Conservation (phyloP, 2,329 filamentous ascomycete genomes). For the Metarhizium robertsii region DNA sequence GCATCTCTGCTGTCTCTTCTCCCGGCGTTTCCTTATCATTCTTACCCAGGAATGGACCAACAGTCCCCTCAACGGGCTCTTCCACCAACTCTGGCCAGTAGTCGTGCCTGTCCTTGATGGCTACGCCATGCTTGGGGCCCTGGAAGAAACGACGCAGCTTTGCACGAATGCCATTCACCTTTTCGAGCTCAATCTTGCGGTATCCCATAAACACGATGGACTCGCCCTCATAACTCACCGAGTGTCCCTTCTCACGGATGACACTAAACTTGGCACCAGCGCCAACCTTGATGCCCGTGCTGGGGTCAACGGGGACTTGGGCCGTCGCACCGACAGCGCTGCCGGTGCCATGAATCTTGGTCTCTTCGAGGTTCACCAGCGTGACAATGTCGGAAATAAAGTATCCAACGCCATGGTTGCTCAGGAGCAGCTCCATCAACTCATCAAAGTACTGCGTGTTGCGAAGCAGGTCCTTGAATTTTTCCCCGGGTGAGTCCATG, state of each 20-base stretch:
- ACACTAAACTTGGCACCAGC: slow-evolving; percentile 10
- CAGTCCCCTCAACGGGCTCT: slow-evolving; percentile 14
- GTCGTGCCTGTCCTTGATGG: slow-evolving; percentile 16
- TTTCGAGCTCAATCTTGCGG: slow-evolving; percentile 17
- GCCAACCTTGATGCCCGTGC: slow-evolving; percentile 11
- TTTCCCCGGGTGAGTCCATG: slow-evolving; percentile 19
- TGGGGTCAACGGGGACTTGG: slow-evolving; percentile 12
- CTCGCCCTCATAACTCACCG: slow-evolving; percentile 17
- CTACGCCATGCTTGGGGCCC: slow-evolving; percentile 30
- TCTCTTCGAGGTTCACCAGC: slow-evolving; percentile 15
- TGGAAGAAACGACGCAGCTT: slow-evolving; percentile 29
- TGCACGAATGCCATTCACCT: slow-evolving; percentile 15
- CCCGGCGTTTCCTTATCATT: background rate
- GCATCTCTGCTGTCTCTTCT: background rate
- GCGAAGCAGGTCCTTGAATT: slow-evolving; percentile 18
- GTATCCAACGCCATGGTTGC: slow-evolving; percentile 15
- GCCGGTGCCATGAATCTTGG: slow-evolving; percentile 6
- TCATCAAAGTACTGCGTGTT: slow-evolving; percentile 18
- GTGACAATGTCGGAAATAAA: slow-evolving; percentile 20
- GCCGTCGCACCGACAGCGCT: slow-evolving; percentile 9
- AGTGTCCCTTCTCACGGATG: slow-evolving; percentile 13
- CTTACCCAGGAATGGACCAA: slow-evolving; percentile 1
- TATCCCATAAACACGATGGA: slow-evolving; percentile 20
- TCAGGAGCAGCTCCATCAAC: slow-evolving; percentile 16
- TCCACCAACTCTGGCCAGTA: slow-evolving; percentile 18